phyloP scores from a whole-genome alignment of 169 alveolate genomes.

The Cryptosporidium ryanae region DNA sequence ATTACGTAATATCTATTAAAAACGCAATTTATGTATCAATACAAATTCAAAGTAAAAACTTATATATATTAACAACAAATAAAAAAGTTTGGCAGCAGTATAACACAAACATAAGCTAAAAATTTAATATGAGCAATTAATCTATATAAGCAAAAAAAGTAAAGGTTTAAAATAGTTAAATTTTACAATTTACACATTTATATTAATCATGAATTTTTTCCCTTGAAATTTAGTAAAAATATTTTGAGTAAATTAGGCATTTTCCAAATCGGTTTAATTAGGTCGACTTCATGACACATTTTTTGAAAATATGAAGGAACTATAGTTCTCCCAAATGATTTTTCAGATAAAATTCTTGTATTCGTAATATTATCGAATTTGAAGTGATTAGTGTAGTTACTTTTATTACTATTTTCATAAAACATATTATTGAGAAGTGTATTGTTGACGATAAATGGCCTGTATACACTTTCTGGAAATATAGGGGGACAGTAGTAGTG shows the following conservation, averaged over 20 bases:
- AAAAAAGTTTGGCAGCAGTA: too few relatives aligned
- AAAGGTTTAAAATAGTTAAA: too few relatives aligned
- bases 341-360: constrained; percentile 3
- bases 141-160: too few relatives aligned
- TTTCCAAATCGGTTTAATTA: constrained; percentile 59
- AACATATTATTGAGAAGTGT: not conserved
- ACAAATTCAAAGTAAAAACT: too few relatives aligned
- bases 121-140: too few relatives aligned
- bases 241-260: constrained; percentile 35
- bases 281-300: constrained; percentile 63
- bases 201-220: not conserved
- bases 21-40: too few relatives aligned
- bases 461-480: constrained; percentile 34
- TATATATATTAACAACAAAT: too few relatives aligned
- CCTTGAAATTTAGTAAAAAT: constrained; percentile 12
- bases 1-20: too few relatives aligned
- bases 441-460: constrained; percentile 44
- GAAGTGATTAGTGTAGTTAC: not conserved
- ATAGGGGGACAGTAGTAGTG: constrained; percentile 61
- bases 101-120: too few relatives aligned
- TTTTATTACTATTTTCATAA: too few relatives aligned
- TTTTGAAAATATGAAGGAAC: constrained; percentile 60
- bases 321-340: constrained; percentile 47
- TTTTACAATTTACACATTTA: too few relatives aligned
- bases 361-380: constrained; percentile 34